Evolutionary conservation across 768 basidiomycete genomes (phyloP).

Genomic region (Leccinellum rugosiceps): DNA sequence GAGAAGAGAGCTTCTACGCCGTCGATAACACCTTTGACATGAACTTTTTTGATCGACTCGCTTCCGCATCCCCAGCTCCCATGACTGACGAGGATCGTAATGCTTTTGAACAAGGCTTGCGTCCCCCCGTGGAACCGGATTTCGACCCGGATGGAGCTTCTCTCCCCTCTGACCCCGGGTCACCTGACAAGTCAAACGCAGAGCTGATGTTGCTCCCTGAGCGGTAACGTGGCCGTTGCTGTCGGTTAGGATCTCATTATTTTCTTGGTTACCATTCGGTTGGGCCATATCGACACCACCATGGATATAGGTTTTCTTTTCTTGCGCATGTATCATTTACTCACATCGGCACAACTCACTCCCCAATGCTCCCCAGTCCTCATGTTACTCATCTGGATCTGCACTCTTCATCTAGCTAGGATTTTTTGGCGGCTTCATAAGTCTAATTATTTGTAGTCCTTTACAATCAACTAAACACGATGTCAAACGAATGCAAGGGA

Average conservation of each 20-base stretch:
- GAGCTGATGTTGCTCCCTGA: slow-evolving; percentile 45
- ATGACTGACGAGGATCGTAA: slow-evolving; percentile 34
- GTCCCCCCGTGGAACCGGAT: slow-evolving; percentile 15
- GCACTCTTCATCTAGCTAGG: slow-evolving; percentile 7
- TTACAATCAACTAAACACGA: neutral
- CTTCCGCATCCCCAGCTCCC: slow-evolving; percentile 36
- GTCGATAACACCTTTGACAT: slow-evolving; percentile 30
- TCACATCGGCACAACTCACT: slow-evolving; percentile 10
- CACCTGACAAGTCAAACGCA: slow-evolving; percentile 39
- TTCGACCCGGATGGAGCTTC: slow-evolving; percentile 47
- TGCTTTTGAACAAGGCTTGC: slow-evolving; percentile 9
- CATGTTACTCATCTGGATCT: slow-evolving; percentile 16
- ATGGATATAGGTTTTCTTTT: slow-evolving; percentile 18
- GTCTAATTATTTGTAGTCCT: neutral
- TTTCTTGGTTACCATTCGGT: slow-evolving; percentile 1
- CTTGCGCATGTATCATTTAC: slow-evolving; percentile 16
- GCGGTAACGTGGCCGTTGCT: slow-evolving; percentile 30
- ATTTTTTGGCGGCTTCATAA: slow-evolving; percentile 3
- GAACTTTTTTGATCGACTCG: slow-evolving; percentile 40
- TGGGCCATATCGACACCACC: slow-evolving; percentile 15
- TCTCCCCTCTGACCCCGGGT: slow-evolving; percentile 36
- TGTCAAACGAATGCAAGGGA: neutral
- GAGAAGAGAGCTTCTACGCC: slow-evolving; percentile 21
- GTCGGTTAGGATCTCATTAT: neutral
- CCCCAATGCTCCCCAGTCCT: neutral